Conservation (phyloP, 257 asterid species). For the Capsicum rhomboideum region DNA sequence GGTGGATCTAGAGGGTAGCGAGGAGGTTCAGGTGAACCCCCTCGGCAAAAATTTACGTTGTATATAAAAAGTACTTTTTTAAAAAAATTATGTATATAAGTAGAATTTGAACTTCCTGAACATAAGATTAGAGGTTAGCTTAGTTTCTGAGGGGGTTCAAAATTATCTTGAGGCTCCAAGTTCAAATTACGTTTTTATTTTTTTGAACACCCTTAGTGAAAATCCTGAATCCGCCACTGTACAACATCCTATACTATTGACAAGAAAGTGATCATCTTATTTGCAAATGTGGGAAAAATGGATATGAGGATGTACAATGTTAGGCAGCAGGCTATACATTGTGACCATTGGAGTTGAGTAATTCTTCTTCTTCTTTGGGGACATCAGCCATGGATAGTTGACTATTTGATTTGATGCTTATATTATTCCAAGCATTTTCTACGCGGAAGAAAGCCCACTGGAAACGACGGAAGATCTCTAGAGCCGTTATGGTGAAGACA, state of each 20-base stretch:
- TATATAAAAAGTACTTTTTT: no score
- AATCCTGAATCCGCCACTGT: background rate
- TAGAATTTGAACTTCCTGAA: no score
- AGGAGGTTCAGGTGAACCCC: no score
- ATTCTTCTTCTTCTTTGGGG: constrained; percentile 53
- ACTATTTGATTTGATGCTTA: constrained; percentile 36
- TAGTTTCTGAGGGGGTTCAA: no score
- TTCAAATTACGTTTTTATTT: no score
- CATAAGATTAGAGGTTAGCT: no score
- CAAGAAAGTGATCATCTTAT: background rate
- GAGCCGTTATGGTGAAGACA: constrained; percentile 54
- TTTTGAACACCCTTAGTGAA: no score
- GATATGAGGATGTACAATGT: background rate
- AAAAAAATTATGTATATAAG: no score
- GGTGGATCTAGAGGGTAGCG: no score
- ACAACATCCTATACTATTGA: background rate
- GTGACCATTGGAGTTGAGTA: constrained; percentile 56
- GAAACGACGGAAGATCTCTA: constrained; percentile 81
- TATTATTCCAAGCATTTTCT: constrained; percentile 81
- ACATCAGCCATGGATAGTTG: constrained; percentile 41
- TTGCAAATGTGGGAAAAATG: constrained; percentile 3
- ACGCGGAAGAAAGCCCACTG: constrained; percentile 94
- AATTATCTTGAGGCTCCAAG: no score
- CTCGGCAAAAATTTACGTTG: no score
- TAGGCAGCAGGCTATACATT: constrained; percentile 28